phyloP scores from a whole-genome alignment of 2,329 filamentous ascomycete genomes.

The Westerdykella aurantiaca region DNA sequence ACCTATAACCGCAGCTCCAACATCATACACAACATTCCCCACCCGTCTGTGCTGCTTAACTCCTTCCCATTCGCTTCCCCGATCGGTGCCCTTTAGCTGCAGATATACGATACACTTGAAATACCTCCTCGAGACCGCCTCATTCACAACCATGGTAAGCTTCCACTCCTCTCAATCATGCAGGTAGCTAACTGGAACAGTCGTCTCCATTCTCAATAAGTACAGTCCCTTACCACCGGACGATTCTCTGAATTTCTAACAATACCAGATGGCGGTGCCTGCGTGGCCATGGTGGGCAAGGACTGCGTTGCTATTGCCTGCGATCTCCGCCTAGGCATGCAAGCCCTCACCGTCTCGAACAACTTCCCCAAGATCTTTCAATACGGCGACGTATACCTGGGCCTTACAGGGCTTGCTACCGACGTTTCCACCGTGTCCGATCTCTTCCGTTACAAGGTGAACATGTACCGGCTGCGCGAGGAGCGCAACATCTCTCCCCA shows the following conservation, averaged over 20 bases:
- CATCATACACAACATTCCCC: slow-evolving; percentile 7
- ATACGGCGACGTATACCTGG: slow-evolving; percentile 92
- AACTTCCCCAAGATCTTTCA: slow-evolving; percentile 99
- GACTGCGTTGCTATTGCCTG: slow-evolving; percentile 99
- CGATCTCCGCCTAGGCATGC: slow-evolving; percentile 94
- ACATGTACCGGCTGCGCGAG: slow-evolving; percentile 98
- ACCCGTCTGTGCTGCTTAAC: slow-evolving; percentile 1
- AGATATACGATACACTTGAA: too few species aligned
- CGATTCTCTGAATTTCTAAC: slow-evolving; percentile 9
- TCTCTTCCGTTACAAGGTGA: slow-evolving; percentile 99
- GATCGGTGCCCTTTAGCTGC: neutral
- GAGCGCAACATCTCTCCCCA: slow-evolving; percentile 92
- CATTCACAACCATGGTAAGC: slow-evolving; percentile 36
- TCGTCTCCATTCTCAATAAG: slow-evolving; percentile 94
- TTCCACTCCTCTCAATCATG: slow-evolving; percentile 7
- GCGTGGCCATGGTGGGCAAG: slow-evolving; percentile 98
- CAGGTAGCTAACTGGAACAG: slow-evolving; percentile 47
- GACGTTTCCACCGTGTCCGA: slow-evolving; percentile 92
- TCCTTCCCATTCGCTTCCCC: slow-evolving; percentile 1
- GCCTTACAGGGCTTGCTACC: slow-evolving; percentile 91
- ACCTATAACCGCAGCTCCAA: slow-evolving; percentile 2
- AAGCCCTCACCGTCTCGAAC: slow-evolving; percentile 96
- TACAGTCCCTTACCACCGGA: slow-evolving; percentile 39
- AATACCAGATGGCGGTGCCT: slow-evolving; percentile 76
- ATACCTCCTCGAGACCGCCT: too few species aligned